Evolutionary conservation across 2,329 filamentous ascomycete species (phyloP), one percentile per base, ranked within the genome.

Genomic region (Trichoderma breve): DNA sequence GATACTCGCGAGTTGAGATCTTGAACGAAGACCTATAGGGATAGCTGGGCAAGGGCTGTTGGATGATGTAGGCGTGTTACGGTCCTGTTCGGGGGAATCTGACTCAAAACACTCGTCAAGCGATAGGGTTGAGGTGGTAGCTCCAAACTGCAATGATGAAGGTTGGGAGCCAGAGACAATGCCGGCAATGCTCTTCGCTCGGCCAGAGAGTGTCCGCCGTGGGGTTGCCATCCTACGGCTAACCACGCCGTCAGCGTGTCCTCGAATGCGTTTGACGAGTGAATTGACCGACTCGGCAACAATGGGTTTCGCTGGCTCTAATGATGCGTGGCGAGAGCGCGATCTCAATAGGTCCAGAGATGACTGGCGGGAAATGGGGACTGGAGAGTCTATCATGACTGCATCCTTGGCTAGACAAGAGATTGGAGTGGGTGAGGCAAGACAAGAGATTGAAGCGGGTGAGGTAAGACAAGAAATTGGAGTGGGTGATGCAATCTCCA

Each of bases 71-170:
- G 88, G 84, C 70, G 89, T 62, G 43, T 39, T 86, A 72, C 88
- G 86, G 76, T 95, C 91, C 74, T 91, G 91, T 15, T 91, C 90
- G 3, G 95, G 93, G 14, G 94, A 96, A 75, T 92, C 76, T 24
- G 81, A 89, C 74, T 91, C 87, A 80, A 97, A 97, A 84, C 92
- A 94, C 79, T 97, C 93, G 76, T 91, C 90, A 60, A 96, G 82
- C 18, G 92, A 92, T 75, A 94, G 87, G 21, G 79, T 80, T 70
- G 76, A 79, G 66, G 73, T 75, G 69, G 79, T 80, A 55, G 76
- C 75, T 64, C 91, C 92, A 78, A 97, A 97, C 76, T 89, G 89
- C 83, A 97, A 96, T 1, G 91, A 84, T 15, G 93, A 90, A 43
- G 91, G 84, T 76, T 92, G 90, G 74, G 83, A 88, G 74, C 94